Percentiles rank a stretch among this genome's conserved stretches.
These are phyloP conservation scores for Eucalyptus marginata DNA, from an alignment of 345 rosid species.

Conservation along the genomic window DNA sequence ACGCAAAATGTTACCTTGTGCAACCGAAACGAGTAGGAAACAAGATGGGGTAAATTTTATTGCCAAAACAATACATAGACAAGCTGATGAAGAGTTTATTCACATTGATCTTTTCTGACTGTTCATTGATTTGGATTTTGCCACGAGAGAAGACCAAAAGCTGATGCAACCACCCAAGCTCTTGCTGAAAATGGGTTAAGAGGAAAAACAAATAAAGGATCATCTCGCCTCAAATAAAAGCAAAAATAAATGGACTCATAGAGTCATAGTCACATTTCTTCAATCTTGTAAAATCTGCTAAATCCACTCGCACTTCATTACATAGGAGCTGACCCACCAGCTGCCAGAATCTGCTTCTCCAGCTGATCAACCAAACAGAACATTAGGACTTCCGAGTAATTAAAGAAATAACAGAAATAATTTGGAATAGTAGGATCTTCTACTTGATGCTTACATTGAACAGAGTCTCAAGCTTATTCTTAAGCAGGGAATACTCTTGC, in stretches of 20 bases:
- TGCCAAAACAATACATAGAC: background rate
- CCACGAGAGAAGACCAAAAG: constrained; percentile 7
- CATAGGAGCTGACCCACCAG: constrained; percentile 32
- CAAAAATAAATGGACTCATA: background rate
- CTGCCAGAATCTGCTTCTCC: constrained; percentile 37
- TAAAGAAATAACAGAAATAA: background rate
- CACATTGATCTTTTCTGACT: constrained; percentile 13
- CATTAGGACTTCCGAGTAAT: background rate
- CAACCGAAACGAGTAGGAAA: background rate
- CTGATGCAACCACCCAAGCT: background rate
- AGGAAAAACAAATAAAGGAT: background rate
- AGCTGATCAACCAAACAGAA: constrained; percentile 15
- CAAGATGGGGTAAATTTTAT: background rate
- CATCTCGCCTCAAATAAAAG: background rate
- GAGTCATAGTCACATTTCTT: background rate
- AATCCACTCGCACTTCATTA: background rate
- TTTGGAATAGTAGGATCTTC: background rate
- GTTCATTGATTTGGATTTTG: background rate
- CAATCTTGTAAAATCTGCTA: background rate
- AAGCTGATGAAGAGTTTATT: constrained; percentile 1
- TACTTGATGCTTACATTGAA: constrained; percentile 22
- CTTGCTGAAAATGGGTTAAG: background rate
- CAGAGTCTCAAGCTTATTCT: constrained; percentile 46
- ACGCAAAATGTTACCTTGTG: background rate
- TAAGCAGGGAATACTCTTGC: constrained; percentile 37